Conservation (phyloP, 108 stramenopile genomes). For the Skeletonema tropicum region DNA sequence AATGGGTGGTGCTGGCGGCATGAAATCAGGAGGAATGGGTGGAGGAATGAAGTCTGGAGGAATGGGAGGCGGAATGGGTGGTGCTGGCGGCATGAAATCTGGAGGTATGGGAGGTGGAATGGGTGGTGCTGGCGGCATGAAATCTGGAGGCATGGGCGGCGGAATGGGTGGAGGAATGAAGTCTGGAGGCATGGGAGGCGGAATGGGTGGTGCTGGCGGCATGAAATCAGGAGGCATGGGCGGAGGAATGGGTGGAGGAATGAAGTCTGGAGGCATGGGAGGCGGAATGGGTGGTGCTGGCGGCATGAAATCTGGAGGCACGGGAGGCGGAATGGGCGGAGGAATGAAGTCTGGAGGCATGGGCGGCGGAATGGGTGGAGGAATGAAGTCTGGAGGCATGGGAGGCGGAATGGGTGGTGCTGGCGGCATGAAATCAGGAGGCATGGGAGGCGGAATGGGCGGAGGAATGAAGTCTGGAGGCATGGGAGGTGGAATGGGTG, state of each 20-base stretch:
- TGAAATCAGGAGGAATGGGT: not conserved
- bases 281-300: too few species aligned
- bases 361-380: not conserved
- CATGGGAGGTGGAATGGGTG: not conserved
- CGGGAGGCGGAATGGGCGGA: not conserved
- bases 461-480: not conserved
- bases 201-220: too few species aligned
- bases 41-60: not conserved
- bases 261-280: too few species aligned
- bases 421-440: not conserved
- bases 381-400: not conserved
- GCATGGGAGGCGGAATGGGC: not conserved
- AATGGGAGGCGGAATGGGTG: not conserved
- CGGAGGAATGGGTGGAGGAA: too few species aligned
- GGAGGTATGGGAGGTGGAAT: not conserved
- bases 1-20: not conserved
- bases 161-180: too few species aligned
- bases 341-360: not conserved
- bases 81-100: not conserved
- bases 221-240: not conserved
- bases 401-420: not conserved
- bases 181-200: too few species aligned
- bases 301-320: too few species aligned
- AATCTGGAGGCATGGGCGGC: too few species aligned
- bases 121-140: too few species aligned